Evolutionary conservation across 352 stramenopile genomes (phyloP).

Genomic region (Pythium dissimile): DNA sequence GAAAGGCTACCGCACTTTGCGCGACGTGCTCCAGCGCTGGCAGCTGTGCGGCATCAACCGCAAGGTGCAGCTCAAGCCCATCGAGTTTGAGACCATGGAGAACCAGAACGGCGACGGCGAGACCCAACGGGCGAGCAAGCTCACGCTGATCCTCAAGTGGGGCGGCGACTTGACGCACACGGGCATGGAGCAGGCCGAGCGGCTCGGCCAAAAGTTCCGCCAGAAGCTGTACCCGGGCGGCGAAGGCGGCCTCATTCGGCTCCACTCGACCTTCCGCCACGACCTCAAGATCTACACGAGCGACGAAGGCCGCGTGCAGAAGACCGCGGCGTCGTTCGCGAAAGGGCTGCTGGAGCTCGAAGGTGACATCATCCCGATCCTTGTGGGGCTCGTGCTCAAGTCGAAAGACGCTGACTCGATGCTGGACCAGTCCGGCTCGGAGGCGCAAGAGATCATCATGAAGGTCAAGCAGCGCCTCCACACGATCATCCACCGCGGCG

Average conservation of each 20-base stretch:
- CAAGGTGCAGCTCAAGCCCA: slow-evolving; percentile 95
- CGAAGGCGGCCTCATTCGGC: slow-evolving; percentile 94
- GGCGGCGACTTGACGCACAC: slow-evolving; percentile 98
- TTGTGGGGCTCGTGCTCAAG: slow-evolving; percentile 92
- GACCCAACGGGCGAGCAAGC: slow-evolving; percentile 68
- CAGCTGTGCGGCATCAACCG: slow-evolving; percentile 97
- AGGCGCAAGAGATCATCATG: slow-evolving; percentile 90
- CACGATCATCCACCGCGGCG: slow-evolving; percentile 81
- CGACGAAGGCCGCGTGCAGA: slow-evolving; percentile 99
- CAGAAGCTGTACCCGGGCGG: slow-evolving; percentile 89
- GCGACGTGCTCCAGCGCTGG: slow-evolving; percentile 96
- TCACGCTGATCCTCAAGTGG: slow-evolving; percentile 99
- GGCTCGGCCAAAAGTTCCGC: slow-evolving; percentile 90
- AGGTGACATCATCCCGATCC: slow-evolving; percentile 98
- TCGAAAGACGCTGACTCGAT: slow-evolving; percentile 93
- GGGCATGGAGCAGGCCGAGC: slow-evolving; percentile 94
- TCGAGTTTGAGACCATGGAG: slow-evolving; percentile 41
- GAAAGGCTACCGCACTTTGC: slow-evolving; percentile 83
- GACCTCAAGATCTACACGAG: slow-evolving; percentile 99
- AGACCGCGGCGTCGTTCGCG: slow-evolving; percentile 98
- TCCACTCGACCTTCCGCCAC: slow-evolving; percentile 99
- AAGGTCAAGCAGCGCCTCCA: slow-evolving; percentile 86
- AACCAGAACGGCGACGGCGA: slow-evolving; percentile 21
- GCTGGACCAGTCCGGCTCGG: slow-evolving; percentile 98
- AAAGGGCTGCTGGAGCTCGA: slow-evolving; percentile 99